These are phyloP conservation scores for Tricholoma terreum DNA, from an alignment of 768 basidiomycete species.

Conservation along the genomic window DNA sequence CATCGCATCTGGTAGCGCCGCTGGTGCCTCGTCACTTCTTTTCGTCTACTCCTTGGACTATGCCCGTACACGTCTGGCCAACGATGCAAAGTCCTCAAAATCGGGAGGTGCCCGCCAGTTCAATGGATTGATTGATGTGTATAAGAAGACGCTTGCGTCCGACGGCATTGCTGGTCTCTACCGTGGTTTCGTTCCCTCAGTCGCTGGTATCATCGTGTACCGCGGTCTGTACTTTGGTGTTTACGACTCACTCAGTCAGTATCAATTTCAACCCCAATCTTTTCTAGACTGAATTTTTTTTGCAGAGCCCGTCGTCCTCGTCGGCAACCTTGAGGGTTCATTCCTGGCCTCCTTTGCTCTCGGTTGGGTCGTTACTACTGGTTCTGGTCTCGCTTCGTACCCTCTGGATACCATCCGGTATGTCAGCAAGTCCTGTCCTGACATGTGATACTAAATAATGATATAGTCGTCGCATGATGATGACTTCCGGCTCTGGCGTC, in stretches of 20 bases:
- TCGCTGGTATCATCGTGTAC: slow-evolving; percentile 99
- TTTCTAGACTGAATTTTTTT: slow-evolving; percentile 20
- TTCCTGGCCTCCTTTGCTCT: slow-evolving; percentile 97
- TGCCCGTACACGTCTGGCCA: slow-evolving; percentile 98
- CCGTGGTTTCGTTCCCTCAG: slow-evolving; percentile 99
- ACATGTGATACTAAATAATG: slow-evolving; percentile 10
- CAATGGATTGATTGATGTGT: slow-evolving; percentile 97
- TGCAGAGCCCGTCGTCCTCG: slow-evolving; percentile 93
- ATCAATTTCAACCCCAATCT: neutral
- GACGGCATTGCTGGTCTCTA: slow-evolving; percentile 99
- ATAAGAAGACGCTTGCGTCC: slow-evolving; percentile 94
- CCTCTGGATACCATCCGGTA: slow-evolving; percentile 90
- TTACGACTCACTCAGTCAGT: slow-evolving; percentile 89
- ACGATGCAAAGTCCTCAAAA: slow-evolving; percentile 96
- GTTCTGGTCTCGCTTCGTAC: slow-evolving; percentile 98
- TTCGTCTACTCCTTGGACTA: slow-evolving; percentile 99
- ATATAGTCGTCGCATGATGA: slow-evolving; percentile 99
- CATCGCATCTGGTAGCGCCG: slow-evolving; percentile 97
- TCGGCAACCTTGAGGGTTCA: slow-evolving; percentile 91
- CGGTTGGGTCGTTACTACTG: slow-evolving; percentile 99
- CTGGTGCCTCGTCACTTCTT: slow-evolving; percentile 96
- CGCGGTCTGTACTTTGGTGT: slow-evolving; percentile 99
- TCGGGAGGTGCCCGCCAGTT: slow-evolving; percentile 91
- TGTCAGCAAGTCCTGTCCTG: slow-evolving; percentile 16
- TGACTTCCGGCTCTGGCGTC: slow-evolving; percentile 93